Conservation (phyloP, 352 stramenopile genomes). For the Phytopythium vexans region DNA sequence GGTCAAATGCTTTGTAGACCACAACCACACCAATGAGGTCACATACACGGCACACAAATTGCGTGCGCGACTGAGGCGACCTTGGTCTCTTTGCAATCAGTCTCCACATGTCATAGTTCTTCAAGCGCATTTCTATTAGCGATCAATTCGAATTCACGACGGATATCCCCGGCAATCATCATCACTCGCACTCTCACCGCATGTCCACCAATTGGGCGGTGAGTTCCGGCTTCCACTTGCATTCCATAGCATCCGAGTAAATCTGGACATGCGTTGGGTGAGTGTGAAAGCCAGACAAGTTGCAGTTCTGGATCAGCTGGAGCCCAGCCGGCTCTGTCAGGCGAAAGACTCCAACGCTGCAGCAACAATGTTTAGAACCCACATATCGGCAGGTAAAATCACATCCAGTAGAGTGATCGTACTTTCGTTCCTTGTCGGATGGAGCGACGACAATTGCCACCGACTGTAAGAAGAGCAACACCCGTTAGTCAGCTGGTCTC, state of each 20-base stretch:
- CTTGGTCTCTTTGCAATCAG: too few relatives aligned
- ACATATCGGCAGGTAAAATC: background rate
- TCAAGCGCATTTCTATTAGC: too few relatives aligned
- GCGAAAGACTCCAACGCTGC: constrained; percentile 82
- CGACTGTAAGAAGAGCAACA: constrained; percentile 25
- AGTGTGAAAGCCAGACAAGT: constrained; percentile 81
- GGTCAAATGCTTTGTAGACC: too few relatives aligned
- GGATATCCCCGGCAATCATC: too few relatives aligned
- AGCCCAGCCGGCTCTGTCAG: constrained; percentile 74
- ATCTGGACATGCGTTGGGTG: constrained; percentile 75
- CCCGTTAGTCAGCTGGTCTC: background rate
- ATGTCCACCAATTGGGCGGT: constrained; percentile 64
- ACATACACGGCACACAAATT: too few relatives aligned
- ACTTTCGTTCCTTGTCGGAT: constrained; percentile 65
- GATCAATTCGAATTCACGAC: too few relatives aligned
- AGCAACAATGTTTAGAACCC: constrained; percentile 1
- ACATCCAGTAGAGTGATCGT: constrained; percentile 4
- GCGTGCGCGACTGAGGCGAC: too few relatives aligned
- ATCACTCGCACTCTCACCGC: constrained; percentile 24
- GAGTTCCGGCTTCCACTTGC: constrained; percentile 48
- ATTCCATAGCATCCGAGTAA: constrained; percentile 77
- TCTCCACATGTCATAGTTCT: too few relatives aligned
- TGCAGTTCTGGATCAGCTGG: constrained; percentile 88
- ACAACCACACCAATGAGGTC: too few relatives aligned
- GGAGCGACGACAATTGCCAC: constrained; percentile 88